Conservation (phyloP, 345 rosid species). For the Citrus unshiu region DNA sequence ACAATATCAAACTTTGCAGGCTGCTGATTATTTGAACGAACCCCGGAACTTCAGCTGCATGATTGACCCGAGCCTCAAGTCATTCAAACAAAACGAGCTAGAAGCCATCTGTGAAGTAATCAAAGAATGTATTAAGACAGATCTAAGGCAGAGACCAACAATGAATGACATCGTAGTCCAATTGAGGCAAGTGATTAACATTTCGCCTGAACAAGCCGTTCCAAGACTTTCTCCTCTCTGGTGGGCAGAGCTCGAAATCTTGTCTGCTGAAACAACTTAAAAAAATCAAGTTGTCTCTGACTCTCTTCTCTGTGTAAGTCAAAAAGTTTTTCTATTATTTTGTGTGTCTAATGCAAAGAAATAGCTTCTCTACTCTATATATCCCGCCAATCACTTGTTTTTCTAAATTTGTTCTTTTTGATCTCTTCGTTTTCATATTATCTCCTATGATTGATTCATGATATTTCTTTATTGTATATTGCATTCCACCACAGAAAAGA, state of each 20-base stretch:
- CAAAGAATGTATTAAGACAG: conserved; percentile 49
- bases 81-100: conserved; percentile 67
- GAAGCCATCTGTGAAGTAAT: conserved; percentile 59
- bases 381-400: conserved; percentile 1
- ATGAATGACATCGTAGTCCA: conserved; percentile 59
- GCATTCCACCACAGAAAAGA: not conserved
- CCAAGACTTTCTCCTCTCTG: conserved; percentile 95
- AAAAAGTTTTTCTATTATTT: conserved; percentile 3
- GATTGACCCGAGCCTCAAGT: conserved; percentile 64
- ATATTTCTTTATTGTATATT: not conserved
- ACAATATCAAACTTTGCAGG: conserved; percentile 39
- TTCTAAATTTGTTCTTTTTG: not conserved
- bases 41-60: conserved; percentile 38
- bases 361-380: not conserved
- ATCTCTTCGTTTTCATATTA: not conserved
- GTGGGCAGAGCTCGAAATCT: conserved; percentile 99
- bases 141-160: conserved; percentile 59
- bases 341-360: conserved; percentile 6
- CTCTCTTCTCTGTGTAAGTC: conserved; percentile 10
- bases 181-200: conserved; percentile 53
- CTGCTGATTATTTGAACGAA: conserved; percentile 52
- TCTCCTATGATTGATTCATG: conserved; percentile 8
- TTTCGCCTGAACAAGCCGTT: conserved; percentile 83
- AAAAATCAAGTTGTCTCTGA: not conserved
- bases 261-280: conserved; percentile 82